A percentile compares a stretch with the other conserved stretches of the same genome.
phyloP scores from a whole-genome alignment of 129 eudicot species.

The Centaurea solstitialis region DNA sequence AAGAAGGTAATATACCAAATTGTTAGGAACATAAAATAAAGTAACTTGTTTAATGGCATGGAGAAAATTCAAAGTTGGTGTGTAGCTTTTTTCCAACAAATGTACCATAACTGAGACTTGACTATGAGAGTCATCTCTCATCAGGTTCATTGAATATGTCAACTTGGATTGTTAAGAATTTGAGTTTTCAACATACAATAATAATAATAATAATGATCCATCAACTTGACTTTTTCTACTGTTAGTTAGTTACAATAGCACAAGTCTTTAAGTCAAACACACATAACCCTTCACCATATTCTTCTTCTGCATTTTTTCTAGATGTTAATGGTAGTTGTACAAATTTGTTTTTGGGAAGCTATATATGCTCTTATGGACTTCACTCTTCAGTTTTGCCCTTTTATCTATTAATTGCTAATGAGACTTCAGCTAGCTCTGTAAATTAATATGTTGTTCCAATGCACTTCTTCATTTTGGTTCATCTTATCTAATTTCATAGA shows the following conservation, averaged over 20 bases:
- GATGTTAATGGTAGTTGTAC: not conserved
- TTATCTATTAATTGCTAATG: not conserved
- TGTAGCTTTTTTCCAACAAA: not conserved
- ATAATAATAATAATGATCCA: not conserved
- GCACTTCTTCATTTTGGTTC: no score
- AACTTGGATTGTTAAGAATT: not conserved
- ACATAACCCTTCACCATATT: not conserved
- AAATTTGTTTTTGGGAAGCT: not conserved
- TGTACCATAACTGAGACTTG: not conserved
- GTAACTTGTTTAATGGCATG: not conserved
- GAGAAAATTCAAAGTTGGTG: not conserved
- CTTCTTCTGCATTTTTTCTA: not conserved
- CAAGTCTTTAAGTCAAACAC: not conserved
- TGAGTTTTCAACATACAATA: not conserved
- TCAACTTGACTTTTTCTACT: not conserved
- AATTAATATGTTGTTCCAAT: no score
- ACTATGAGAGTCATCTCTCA: not conserved
- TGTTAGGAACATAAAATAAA: no score
- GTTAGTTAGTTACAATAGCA: not conserved
- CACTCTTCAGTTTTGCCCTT: not conserved
- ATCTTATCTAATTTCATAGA: no score
- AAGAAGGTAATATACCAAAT: no score
- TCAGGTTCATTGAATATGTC: not conserved
- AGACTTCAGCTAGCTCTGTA: no score
- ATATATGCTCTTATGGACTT: not conserved